phyloP scores from a whole-genome alignment of 1,284 basidiomycete species.

The Trichosporon sp. region DNA sequence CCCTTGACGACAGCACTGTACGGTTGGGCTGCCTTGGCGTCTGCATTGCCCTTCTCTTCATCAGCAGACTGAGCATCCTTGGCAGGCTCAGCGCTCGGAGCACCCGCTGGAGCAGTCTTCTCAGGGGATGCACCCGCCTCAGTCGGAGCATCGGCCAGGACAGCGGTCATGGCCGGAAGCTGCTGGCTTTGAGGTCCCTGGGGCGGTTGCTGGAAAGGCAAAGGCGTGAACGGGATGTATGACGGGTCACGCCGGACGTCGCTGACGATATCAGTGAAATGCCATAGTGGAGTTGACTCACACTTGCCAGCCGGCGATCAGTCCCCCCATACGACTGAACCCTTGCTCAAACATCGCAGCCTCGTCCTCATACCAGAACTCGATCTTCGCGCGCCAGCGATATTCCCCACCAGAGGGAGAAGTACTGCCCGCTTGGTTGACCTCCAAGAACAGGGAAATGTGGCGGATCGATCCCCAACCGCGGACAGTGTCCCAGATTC shows the following conservation, averaged over 20 bases:
- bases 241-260: slow-evolving; percentile 13
- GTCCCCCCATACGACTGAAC: slow-evolving; percentile 18
- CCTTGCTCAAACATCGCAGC: slow-evolving; percentile 66
- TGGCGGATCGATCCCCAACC: slow-evolving; percentile 47
- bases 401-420: slow-evolving; percentile 54
- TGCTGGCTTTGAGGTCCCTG: neutral
- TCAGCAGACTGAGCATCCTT: neutral
- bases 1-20: neutral
- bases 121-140: neutral
- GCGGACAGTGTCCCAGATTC: slow-evolving; percentile 66
- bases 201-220: slow-evolving; percentile 12
- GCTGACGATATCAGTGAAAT: slow-evolving; percentile 8
- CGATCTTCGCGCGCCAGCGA: slow-evolving; percentile 65
- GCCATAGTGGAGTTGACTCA: slow-evolving; percentile 15
- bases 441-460: slow-evolving; percentile 25
- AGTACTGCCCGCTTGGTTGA: slow-evolving; percentile 65
- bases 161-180: neutral
- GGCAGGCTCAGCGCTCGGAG: neutral
- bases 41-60: neutral
- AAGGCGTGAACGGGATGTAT: slow-evolving; percentile 6
- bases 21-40: neutral
- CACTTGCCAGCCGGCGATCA: slow-evolving; percentile 37
- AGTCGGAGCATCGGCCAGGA: neutral
- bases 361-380: slow-evolving; percentile 85
- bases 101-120: neutral